Conservation (phyloP, 73 alveolate genomes). For the Uronychia setigera region DNA sequence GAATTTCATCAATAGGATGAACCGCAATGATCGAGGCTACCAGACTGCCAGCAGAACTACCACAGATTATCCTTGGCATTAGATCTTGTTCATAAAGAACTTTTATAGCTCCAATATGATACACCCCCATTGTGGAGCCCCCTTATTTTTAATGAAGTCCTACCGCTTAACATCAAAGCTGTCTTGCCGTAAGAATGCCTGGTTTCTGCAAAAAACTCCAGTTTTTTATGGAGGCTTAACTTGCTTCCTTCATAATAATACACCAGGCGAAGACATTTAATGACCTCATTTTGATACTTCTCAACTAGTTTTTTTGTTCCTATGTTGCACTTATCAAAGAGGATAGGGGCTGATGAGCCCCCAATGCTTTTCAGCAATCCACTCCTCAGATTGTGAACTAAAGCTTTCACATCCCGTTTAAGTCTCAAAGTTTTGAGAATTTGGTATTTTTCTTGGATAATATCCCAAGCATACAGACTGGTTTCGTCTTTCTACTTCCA, state of each 20-base stretch:
- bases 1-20: conserved; percentile 44
- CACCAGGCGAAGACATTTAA: conserved; percentile 48
- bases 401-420: conserved; percentile 35
- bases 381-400: conserved; percentile 53
- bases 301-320: conserved; percentile 72
- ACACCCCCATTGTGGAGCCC: conserved; percentile 76
- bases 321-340: conserved; percentile 52
- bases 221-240: conserved; percentile 35
- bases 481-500: conserved; percentile 56
- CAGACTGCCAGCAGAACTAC: conserved; percentile 76
- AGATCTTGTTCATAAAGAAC: conserved; percentile 65
- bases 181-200: conserved; percentile 77
- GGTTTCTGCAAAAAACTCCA: conserved; percentile 73
- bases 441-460: conserved; percentile 18
- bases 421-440: conserved; percentile 39
- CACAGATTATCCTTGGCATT: conserved; percentile 73
- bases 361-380: conserved; percentile 60
- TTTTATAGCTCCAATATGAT: conserved; percentile 74
- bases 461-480: conserved; percentile 51
- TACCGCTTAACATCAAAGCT: conserved; percentile 70
- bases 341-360: conserved; percentile 52
- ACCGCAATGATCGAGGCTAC: conserved; percentile 60
- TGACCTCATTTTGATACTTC: conserved; percentile 67
- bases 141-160: conserved; percentile 11
- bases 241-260: conserved; percentile 37